A percentile compares a stretch with the other conserved stretches of the same genome.
These are phyloP conservation scores for Megacollybia platyphylla DNA, from an alignment of 1,284 basidiomycete genomes.

Conservation along the genomic window DNA sequence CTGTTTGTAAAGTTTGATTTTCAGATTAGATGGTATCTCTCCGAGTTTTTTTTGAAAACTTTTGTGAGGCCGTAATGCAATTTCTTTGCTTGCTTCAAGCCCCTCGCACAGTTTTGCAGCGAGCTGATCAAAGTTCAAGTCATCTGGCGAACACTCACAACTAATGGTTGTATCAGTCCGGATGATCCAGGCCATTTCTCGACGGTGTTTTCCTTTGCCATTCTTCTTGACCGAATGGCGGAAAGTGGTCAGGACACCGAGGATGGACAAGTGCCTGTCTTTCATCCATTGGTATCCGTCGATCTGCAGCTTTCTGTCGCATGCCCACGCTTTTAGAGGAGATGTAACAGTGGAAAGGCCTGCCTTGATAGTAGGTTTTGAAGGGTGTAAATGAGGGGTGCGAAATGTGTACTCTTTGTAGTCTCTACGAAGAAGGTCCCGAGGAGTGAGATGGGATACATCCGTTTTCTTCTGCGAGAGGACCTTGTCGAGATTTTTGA, in stretches of 20 bases:
- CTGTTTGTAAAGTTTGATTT: constrained; percentile 56
- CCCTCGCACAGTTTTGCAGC: constrained; percentile 33
- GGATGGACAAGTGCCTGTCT: constrained; percentile 47
- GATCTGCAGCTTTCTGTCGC: constrained; percentile 28
- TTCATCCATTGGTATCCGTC: constrained; percentile 52
- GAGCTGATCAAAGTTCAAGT: constrained; percentile 18
- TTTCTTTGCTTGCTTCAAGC: constrained; percentile 39
- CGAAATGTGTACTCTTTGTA: constrained; percentile 77
- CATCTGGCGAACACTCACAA: constrained; percentile 4
- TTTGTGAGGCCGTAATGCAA: constrained; percentile 35
- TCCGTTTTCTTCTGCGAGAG: constrained; percentile 57
- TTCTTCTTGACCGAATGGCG: constrained; percentile 23
- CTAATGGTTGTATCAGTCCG: constrained; percentile 11
- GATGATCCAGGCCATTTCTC: constrained; percentile 63
- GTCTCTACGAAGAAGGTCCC: constrained; percentile 79
- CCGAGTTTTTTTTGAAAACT: constrained; percentile 16
- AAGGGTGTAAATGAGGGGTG: constrained; percentile 22
- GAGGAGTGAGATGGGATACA: constrained; percentile 54
- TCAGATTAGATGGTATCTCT: constrained; percentile 15
- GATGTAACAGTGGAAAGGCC: constrained; percentile 78
- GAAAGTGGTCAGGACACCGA: constrained; percentile 72
- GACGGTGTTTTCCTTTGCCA: constrained; percentile 46
- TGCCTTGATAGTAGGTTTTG: constrained; percentile 22
- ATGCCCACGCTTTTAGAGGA: constrained; percentile 40
- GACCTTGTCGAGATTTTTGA: constrained; percentile 34